These are phyloP conservation scores for Populus hybrid DNA, from an alignment of 441 rosid species.

Conservation along the genomic window DNA sequence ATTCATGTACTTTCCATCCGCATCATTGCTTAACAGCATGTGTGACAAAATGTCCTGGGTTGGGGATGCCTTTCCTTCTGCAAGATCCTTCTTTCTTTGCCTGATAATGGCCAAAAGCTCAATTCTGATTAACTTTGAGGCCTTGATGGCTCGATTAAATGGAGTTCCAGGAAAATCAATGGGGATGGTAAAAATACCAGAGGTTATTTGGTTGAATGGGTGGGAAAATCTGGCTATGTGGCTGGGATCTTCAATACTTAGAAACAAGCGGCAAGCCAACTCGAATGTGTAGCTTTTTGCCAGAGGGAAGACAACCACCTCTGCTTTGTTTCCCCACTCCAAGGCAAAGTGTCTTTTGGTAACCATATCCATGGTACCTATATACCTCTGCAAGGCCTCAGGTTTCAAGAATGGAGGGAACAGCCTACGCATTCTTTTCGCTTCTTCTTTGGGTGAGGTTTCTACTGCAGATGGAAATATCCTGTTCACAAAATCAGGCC, in stretches of 20 bases:
- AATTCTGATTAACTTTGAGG: conserved; percentile 26
- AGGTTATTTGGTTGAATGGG: conserved; percentile 14
- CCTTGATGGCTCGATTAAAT: conserved; percentile 35
- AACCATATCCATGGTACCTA: conserved; percentile 38
- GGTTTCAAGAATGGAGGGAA: conserved; percentile 19
- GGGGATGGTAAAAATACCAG: conserved; percentile 37
- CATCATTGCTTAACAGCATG: conserved; percentile 30
- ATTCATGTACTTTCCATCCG: conserved; percentile 23
- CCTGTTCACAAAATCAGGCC: neutral
- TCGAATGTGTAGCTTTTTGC: conserved; percentile 38
- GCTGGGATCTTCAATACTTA: conserved; percentile 36
- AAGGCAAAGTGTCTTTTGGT: conserved; percentile 32
- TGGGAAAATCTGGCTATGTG: too few relatives aligned
- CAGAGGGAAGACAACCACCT: conserved; percentile 33
- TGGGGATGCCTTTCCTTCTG: conserved; percentile 11
- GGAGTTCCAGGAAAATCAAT: conserved; percentile 44
- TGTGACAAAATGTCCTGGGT: conserved; percentile 40
- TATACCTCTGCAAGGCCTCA: conserved; percentile 36
- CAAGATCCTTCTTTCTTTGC: conserved; percentile 28
- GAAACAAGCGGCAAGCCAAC: conserved; percentile 39
- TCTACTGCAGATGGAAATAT: neutral
- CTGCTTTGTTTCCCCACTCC: conserved; percentile 29
- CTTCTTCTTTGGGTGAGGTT: neutral
- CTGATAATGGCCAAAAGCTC: conserved; percentile 28
- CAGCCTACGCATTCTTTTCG: neutral